Base-by-base conservation (phyloP, 2,329 filamentous ascomycete species). In the Diplodia corticola region DNA sequence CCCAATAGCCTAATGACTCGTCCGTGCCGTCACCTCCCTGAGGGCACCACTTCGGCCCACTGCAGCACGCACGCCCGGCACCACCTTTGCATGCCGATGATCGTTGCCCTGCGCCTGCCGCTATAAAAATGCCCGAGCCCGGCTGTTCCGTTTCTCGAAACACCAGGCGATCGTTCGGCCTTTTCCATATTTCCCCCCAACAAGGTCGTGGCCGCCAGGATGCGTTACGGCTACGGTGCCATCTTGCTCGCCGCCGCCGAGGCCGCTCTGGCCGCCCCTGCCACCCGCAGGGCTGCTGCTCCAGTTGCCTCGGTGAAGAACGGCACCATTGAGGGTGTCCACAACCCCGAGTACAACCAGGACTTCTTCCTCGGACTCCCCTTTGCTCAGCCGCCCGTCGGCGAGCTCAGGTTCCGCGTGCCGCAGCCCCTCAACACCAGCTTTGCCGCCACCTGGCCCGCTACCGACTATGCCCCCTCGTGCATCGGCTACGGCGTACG, bases 341-440 rank as follows among this genome's bases (percentile, higher is more conserved):
- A 81, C 68, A 77, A 75, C 6, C 53, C 70, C 13, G 71, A 76
- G 44, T 81, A 81, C 69, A 72, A 81, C 46, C 80, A 83, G 69
- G 81, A 83, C 67, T 74, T 78, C 67, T 84, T 82, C 69, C 76
- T 83, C 26, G 81, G 81, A 5, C 74, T 88, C 1, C 86, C 85
- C 0, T 88, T 84, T 71, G 86, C 86, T 3, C 82, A 85, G 68
- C 80, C 85, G 33, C 85, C 85, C 0, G 75, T 82, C 26, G 82
- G 83, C 0, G 74, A 81, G 64, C 77, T 87, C 54, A 82, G 87
- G 4, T 87, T 88, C 69, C 77, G 78, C 0, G 69, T 81, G 2
- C 84, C 86, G 0, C 78, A 83, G 67, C 73, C 81, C 0, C 71
- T 87, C 28, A 82, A 86, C 68, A 71, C 72, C 6, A 77, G 77